These are phyloP conservation scores for Alternaria consortialis DNA, from an alignment of 2,329 filamentous ascomycete genomes.

Conservation along the genomic window DNA sequence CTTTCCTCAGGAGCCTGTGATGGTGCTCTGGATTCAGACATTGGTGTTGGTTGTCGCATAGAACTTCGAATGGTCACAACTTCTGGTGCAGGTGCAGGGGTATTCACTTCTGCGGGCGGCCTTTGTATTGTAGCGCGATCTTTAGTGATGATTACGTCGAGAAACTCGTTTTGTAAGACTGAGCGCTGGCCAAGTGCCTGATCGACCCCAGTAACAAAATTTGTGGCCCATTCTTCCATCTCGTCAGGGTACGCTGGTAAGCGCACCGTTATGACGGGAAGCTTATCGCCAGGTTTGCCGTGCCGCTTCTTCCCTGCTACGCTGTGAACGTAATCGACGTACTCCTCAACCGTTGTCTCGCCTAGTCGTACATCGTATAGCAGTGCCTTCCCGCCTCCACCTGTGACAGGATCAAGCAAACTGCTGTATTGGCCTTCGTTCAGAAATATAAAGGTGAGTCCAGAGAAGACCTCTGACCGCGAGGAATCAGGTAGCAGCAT, in stretches of 20 bases:
- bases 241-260: conserved; percentile 61
- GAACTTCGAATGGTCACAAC: conserved; percentile 21
- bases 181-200: conserved; percentile 79
- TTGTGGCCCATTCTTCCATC: conserved; percentile 71
- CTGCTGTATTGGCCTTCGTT: conserved; percentile 78
- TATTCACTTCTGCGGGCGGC: conserved; percentile 61
- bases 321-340: conserved; percentile 78
- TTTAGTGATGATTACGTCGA: conserved; percentile 86
- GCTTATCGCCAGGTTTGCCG: conserved; percentile 69
- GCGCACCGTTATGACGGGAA: conserved; percentile 81
- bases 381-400: conserved; percentile 83
- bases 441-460: conserved; percentile 89
- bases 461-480: conserved; percentile 78
- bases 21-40: conserved; percentile 25
- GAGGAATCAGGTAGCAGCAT: conserved; percentile 74
- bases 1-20: conserved; percentile 30
- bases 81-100: conserved; percentile 29
- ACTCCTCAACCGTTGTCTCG: conserved; percentile 75
- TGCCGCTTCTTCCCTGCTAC: conserved; percentile 78
- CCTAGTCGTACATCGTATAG: conserved; percentile 68
- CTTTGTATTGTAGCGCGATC: conserved; percentile 77
- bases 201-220: conserved; percentile 75
- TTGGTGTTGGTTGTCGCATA: conserved; percentile 26
- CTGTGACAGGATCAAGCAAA: conserved; percentile 76
- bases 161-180: conserved; percentile 88